These are phyloP conservation scores for Candida insectalens DNA, from an alignment of 805 yeast species.

Conservation along the genomic window DNA sequence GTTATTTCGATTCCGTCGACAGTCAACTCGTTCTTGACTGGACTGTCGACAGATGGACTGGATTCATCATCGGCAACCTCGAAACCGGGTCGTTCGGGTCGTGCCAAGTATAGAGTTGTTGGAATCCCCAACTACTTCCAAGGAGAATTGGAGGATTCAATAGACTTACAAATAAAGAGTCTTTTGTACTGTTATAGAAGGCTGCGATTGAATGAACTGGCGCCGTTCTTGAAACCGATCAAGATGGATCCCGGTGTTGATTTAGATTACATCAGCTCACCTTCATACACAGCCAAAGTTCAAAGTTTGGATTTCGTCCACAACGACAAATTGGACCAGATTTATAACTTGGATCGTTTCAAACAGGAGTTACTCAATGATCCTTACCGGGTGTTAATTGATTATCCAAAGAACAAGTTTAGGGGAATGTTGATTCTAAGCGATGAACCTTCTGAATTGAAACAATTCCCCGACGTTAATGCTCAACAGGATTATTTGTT, in stretches of 20 bases:
- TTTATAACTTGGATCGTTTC: constrained; percentile 42
- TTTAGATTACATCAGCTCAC: constrained; percentile 9
- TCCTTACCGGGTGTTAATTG: constrained; percentile 56
- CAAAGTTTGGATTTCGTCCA: constrained; percentile 4
- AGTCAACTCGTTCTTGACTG: background rate
- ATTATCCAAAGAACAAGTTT: constrained; percentile 58
- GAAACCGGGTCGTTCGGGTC: background rate
- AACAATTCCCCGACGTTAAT: constrained; percentile 18
- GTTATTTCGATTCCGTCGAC: constrained; percentile 3
- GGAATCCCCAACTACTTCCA: constrained; percentile 39
- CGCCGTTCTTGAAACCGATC: constrained; percentile 28
- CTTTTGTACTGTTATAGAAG: constrained; percentile 42
- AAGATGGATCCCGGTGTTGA: constrained; percentile 17
- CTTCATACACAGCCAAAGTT: constrained; percentile 5
- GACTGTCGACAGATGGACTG: background rate
- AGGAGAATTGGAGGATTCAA: constrained; percentile 43
- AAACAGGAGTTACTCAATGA: constrained; percentile 34
- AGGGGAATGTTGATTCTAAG: constrained; percentile 49
- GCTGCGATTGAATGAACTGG: constrained; percentile 6
- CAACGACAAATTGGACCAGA: constrained; percentile 38
- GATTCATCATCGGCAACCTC: background rate
- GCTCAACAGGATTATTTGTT: constrained; percentile 23
- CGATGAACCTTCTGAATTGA: constrained; percentile 34
- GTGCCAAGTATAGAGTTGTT: constrained; percentile 17
- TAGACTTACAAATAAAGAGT: constrained; percentile 54